Evolutionary conservation across 2,329 filamentous ascomycete species (phyloP).

Genomic region (Apiospora sp.): DNA sequence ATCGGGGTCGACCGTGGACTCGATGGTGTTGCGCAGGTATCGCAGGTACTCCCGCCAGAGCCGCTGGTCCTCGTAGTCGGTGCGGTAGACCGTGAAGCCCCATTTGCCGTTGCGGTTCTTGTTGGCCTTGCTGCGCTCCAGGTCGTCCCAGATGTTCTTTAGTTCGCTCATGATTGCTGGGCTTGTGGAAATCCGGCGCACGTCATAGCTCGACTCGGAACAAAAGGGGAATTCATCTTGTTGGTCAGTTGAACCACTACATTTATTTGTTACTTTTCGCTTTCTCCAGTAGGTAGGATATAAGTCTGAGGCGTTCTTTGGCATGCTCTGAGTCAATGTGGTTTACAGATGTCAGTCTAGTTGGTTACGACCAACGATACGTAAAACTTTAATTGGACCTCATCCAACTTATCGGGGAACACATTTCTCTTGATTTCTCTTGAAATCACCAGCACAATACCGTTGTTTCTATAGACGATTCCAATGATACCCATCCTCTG

Average conservation of each 20-base stretch:
- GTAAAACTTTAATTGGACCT: background rate
- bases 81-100: constrained; percentile 7
- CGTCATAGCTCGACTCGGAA: background rate
- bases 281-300: background rate
- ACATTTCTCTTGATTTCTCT: background rate
- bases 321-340: background rate
- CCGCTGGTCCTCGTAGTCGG: background rate
- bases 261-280: background rate
- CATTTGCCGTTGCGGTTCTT: background rate
- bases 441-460: background rate
- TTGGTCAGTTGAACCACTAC: background rate
- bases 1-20: background rate
- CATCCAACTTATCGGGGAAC: background rate
- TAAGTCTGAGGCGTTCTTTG: background rate
- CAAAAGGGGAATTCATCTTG: background rate
- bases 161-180: background rate
- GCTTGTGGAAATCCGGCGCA: too few species aligned
- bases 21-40: background rate
- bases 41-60: background rate
- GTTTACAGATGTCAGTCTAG: background rate
- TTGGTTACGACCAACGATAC: background rate
- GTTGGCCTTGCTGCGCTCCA: background rate
- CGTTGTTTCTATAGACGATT: too few species aligned
- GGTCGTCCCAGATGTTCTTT: background rate
- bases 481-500: too few species aligned